These are phyloP conservation scores for Farysia itapuensis DNA, from an alignment of 1,284 basidiomycete species.

Conservation along the genomic window DNA sequence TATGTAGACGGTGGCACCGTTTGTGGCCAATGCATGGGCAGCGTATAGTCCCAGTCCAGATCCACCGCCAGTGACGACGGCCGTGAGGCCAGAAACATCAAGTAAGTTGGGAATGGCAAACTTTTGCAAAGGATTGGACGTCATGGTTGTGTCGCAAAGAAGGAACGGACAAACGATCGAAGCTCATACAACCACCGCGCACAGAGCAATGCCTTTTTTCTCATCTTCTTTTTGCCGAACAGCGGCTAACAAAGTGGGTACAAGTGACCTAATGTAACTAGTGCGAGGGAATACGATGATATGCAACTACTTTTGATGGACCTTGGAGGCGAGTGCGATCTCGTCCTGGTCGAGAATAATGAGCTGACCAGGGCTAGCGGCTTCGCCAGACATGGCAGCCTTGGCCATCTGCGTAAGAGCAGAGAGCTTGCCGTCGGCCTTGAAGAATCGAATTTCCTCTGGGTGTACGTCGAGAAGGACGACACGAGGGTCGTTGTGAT, in stretches of 20 bases:
- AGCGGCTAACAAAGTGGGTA: too few species aligned
- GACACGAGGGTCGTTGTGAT: slow-evolving; percentile 77
- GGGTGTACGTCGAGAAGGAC: slow-evolving; percentile 79
- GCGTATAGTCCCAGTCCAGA: slow-evolving; percentile 36
- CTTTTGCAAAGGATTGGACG: too few species aligned
- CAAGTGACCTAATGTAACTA: too few species aligned
- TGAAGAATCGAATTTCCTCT: slow-evolving; percentile 64
- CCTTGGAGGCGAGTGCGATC: slow-evolving; percentile 62
- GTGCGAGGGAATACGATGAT: too few species aligned
- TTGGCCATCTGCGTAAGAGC: slow-evolving; percentile 64
- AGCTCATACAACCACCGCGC: too few species aligned
- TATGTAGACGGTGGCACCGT: slow-evolving; percentile 41
- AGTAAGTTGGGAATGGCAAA: slow-evolving; percentile 12
- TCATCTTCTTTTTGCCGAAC: too few species aligned
- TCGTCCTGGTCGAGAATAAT: slow-evolving; percentile 69
- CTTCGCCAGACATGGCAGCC: slow-evolving; percentile 66
- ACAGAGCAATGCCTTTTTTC: too few species aligned
- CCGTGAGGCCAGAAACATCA: slow-evolving; percentile 13
- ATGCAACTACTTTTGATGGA: too few species aligned
- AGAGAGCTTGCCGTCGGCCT: slow-evolving; percentile 41
- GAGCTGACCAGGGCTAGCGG: slow-evolving; percentile 69
- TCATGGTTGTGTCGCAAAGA: too few species aligned
- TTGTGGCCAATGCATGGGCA: slow-evolving; percentile 31
- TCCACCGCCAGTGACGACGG: slow-evolving; percentile 33
- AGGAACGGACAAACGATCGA: too few species aligned